phyloP scores from a whole-genome alignment of 2,329 filamentous ascomycete species.

The Exophiala alcalophila region DNA sequence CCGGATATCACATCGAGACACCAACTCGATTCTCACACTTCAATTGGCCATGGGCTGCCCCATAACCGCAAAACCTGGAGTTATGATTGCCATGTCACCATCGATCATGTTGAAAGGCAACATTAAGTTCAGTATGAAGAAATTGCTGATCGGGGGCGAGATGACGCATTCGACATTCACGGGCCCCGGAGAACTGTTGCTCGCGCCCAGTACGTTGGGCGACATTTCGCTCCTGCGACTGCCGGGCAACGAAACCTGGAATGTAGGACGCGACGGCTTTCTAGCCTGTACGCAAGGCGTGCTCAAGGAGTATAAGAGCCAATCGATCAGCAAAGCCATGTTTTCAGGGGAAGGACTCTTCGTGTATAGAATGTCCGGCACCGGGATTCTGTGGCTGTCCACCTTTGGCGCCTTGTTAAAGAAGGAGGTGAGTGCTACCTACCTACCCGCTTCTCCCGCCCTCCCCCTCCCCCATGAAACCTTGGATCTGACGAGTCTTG shows the following conservation, averaged over 20 bases:
- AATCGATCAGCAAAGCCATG: conserved; percentile 82
- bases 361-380: conserved; percentile 79
- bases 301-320: conserved; percentile 79
- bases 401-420: conserved; percentile 93
- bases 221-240: conserved; percentile 81
- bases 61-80: conserved; percentile 73
- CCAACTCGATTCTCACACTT: conserved; percentile 82
- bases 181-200: conserved; percentile 83
- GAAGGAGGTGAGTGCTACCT: conserved; percentile 69
- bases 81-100: conserved; percentile 94
- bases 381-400: conserved; percentile 81
- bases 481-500: neutral
- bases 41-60: conserved; percentile 89
- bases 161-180: conserved; percentile 76
- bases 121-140: conserved; percentile 86
- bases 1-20: conserved; percentile 85
- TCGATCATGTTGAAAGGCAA: conserved; percentile 78
- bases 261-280: conserved; percentile 80
- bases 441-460: neutral
- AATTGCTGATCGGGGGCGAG: conserved; percentile 78
- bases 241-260: conserved; percentile 70
- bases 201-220: conserved; percentile 76
- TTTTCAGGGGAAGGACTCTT: conserved; percentile 92
- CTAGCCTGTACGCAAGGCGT: conserved; percentile 84
- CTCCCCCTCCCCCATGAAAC: neutral